phyloP scores from a whole-genome alignment of 1,284 basidiomycete species.

The Pseudozyma pruni region DNA sequence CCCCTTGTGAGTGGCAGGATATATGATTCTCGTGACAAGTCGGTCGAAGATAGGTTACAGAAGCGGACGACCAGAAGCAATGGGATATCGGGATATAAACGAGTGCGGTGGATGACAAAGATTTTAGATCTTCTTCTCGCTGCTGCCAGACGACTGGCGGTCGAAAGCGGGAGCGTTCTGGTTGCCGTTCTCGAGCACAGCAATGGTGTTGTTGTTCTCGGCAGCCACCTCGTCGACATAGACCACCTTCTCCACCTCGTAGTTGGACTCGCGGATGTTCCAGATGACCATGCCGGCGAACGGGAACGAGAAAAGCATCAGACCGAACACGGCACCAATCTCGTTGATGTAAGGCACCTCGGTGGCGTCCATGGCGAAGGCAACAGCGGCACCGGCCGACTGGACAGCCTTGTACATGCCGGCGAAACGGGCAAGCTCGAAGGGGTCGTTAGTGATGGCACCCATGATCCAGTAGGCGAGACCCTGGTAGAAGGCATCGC shows the following conservation, averaged over 20 bases:
- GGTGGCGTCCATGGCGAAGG: constrained; percentile 49
- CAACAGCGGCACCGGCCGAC: constrained; percentile 51
- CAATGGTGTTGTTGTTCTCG: constrained; percentile 22
- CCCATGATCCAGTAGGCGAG: constrained; percentile 56
- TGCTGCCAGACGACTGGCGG: constrained; percentile 26
- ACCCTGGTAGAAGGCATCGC: constrained; percentile 43
- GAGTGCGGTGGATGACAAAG: neutral
- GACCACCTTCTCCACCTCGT: constrained; percentile 33
- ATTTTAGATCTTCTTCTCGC: constrained; percentile 31
- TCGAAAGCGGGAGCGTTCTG: constrained; percentile 16
- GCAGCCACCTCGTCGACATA: constrained; percentile 28
- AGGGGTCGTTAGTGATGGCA: constrained; percentile 56
- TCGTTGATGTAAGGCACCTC: constrained; percentile 33
- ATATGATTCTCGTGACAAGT: constrained; percentile 1
- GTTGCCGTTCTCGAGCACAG: constrained; percentile 16
- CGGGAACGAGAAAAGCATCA: constrained; percentile 32
- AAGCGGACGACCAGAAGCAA: neutral
- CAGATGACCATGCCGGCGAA: constrained; percentile 26
- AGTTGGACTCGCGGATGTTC: constrained; percentile 28
- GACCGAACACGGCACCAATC: constrained; percentile 34
- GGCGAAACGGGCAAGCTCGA: constrained; percentile 53
- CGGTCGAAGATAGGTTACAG: neutral
- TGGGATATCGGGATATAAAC: neutral
- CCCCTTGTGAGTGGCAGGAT: neutral
- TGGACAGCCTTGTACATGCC: constrained; percentile 57